Conservation (phyloP, 306 rosid species). For the Casuarina equisetifolia region DNA sequence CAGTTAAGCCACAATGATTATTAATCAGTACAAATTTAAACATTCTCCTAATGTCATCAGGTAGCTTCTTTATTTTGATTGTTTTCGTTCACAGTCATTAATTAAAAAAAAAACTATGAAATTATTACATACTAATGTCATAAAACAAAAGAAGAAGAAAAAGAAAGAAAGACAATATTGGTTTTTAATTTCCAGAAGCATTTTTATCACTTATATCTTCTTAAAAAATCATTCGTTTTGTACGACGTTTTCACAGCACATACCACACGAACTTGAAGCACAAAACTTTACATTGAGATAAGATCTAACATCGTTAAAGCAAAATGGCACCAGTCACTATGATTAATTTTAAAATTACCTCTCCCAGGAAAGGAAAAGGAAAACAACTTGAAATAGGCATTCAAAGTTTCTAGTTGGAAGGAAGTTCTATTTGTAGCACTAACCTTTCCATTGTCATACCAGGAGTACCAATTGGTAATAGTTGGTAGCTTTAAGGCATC, state of each 20-base stretch:
- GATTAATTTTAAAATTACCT: neutral
- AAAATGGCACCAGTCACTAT: neutral
- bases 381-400: neutral
- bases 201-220: no score
- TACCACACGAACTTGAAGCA: neutral
- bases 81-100: no score
- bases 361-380: neutral
- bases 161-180: no score
- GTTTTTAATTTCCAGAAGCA: no score
- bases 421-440: slow-evolving; percentile 31
- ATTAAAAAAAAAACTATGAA: no score
- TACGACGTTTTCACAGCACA: neutral
- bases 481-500: slow-evolving; percentile 87
- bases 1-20: no score
- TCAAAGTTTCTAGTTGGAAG: slow-evolving; percentile 1
- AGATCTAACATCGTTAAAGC: neutral
- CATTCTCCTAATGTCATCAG: no score
- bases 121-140: neutral
- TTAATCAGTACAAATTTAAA: no score
- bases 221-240: no score
- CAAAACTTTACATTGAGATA: neutral
- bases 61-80: no score
- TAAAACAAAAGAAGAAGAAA: neutral
- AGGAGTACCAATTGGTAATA: slow-evolving; percentile 74
- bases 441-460: slow-evolving; percentile 88